Evolutionary conservation across 2,329 filamentous ascomycete species (phyloP), one percentile per base, ranked within the genome.

Genomic region (Cercospora sojina): DNA sequence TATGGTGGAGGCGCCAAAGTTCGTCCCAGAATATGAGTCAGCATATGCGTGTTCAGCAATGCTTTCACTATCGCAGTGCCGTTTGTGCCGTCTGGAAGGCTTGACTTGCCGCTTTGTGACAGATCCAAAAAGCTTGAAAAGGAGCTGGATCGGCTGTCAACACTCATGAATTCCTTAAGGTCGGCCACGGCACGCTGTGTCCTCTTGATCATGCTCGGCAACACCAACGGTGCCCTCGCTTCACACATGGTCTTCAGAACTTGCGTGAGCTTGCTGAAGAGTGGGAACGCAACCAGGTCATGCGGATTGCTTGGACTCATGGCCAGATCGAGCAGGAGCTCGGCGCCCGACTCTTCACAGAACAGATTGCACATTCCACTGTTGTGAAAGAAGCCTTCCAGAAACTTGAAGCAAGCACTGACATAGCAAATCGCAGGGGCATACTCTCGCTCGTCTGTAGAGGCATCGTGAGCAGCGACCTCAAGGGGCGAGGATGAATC

Each of bases 1-100:
- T 74, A 75, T n/a, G 60, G 53, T 25, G 74, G 74, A 6, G 74
- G 71, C 29, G 73, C 67, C 12, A 77, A 61, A 1, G 71, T 71
- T 47, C 75, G 70, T 9, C 73, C 74, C 91, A 97, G 66, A 23
- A 92, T 88, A 71, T 89, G 89, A 43, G 93, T 87, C 8, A 97
- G 85, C 3, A 88, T 89, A 74, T 96, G 90, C 10, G 91, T 84
- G 62, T 89, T 89, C 49, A 94, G 85, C 62, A 99, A 81, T 57
- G 91, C 88, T 77, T 95, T 96, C 64, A 90, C 87, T 69, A 91
- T 86, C 65, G 84, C 85, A 5, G 92, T 97, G n/a, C 92, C 93
- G 66, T 86, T 84, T 9, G 63, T 32, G 1, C 82, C 79, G 32
- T 79, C 55, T 10, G 65, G 49, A 7, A 68, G 60, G 5, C 62